Conservation (phyloP, 2,329 filamentous ascomycete species). For the Alternaria conjuncta region DNA sequence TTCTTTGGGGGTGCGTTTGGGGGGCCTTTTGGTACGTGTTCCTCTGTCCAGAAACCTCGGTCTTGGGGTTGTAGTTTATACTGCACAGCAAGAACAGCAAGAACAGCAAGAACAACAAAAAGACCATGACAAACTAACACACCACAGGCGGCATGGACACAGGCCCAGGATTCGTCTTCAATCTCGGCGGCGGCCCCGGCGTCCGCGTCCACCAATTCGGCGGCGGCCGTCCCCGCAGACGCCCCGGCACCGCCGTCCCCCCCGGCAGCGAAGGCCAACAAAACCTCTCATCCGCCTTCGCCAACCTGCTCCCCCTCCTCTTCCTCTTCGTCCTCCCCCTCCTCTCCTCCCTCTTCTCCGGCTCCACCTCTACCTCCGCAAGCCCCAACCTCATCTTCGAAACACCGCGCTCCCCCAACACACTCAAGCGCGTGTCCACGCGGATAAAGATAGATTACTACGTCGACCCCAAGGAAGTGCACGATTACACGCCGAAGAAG, state of each 20-base stretch:
- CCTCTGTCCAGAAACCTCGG: background rate
- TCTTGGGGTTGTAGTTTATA: background rate
- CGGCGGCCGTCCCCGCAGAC: constrained; percentile 74
- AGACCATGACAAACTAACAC: background rate
- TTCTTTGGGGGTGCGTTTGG: constrained; percentile 86
- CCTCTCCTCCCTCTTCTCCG: constrained; percentile 76
- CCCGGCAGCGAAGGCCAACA: constrained; percentile 58
- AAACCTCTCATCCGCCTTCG: constrained; percentile 61
- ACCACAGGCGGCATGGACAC: constrained; percentile 69
- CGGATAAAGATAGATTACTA: constrained; percentile 81
- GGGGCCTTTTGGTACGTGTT: constrained; percentile 67
- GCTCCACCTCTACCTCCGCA: constrained; percentile 51
- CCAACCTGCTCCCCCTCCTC: constrained; percentile 84
- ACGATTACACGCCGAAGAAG: constrained; percentile 71
- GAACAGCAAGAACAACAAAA: background rate
- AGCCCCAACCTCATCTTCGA: constrained; percentile 81
- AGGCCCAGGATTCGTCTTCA: constrained; percentile 92
- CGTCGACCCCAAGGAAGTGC: constrained; percentile 79
- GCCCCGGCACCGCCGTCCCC: constrained; percentile 68
- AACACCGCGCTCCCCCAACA: constrained; percentile 71
- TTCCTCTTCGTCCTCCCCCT: constrained; percentile 82
- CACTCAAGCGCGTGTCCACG: constrained; percentile 72
- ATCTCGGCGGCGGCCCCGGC: constrained; percentile 88
- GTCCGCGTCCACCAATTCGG: constrained; percentile 96
- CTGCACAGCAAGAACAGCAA: background rate